These are phyloP conservation scores for Clarireedia hainanense DNA, from an alignment of 2,329 filamentous ascomycete genomes.

Conservation along the genomic window DNA sequence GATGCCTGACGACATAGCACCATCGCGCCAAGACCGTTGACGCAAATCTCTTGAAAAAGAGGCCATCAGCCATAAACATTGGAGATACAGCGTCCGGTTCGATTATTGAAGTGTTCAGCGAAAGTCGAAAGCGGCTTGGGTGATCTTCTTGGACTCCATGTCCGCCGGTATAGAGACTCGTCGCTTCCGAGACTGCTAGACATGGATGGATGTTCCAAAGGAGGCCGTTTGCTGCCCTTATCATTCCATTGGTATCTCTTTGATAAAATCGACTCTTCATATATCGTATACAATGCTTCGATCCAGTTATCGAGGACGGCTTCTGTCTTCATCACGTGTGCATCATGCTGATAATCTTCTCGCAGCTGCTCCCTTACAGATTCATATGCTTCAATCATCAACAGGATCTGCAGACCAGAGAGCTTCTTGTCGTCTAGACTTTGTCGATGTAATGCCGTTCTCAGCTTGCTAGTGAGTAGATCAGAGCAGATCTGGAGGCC, in stretches of 20 bases:
- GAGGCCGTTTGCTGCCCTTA: no score
- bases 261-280: constrained; percentile 13
- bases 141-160: not conserved
- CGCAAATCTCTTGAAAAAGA: no score
- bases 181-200: no score
- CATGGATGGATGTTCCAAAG: no score
- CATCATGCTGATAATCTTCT: constrained; percentile 7
- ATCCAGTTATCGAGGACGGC: constrained; percentile 24
- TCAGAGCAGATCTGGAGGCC: constrained; percentile 25
- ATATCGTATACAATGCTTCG: constrained; percentile 23
- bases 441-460: constrained; percentile 17
- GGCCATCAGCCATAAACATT: no score
- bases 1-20: no score
- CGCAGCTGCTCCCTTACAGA: constrained; percentile 16
- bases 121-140: not conserved
- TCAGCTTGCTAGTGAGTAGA: constrained; percentile 23
- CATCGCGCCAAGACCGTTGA: no score
- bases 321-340: constrained; percentile 17
- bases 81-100: no score
- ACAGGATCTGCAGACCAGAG: constrained; percentile 25
- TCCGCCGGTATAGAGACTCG: not conserved
- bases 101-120: not conserved
- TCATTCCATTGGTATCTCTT: not conserved
- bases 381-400: constrained; percentile 29
- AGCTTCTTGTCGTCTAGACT: constrained; percentile 14